Evolutionary conservation across 257 asterid species (phyloP), one percentile per base, ranked within the genome.

Genomic region (Solanum microdontum): DNA sequence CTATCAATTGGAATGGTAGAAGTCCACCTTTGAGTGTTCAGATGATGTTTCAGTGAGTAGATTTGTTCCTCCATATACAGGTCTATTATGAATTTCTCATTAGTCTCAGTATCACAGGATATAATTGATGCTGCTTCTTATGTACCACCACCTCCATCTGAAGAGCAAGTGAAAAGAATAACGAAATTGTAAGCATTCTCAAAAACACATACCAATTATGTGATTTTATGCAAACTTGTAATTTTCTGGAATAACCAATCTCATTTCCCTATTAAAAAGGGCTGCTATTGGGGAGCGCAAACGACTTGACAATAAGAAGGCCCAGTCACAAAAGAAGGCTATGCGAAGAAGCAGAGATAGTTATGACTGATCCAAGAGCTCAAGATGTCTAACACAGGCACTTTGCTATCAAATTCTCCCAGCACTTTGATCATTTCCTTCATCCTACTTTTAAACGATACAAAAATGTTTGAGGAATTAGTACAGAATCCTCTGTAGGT

Each of bases 121-220:
- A 97, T 97, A 88, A 94, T 97, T 74, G 98, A 97, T 86, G 98
- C 93, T 87, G 99, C 99, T 84, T 94, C 98, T 4, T 97, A 97
- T 85, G 98, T 94, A 36, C 98, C 99, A 10, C 95, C 94, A 32
- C 97, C 98, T 90, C 99, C 98, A 89, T 93, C 99, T 60, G 91
- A 91, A 90, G 98, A 95, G 93, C 93, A 93, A 5, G 91, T 91
- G 84, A 93, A 91, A 90, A 94, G 90, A 93, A 94, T 97, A 34
- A 73, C 87, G 23, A 90, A 92, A 89, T 85, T 97, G 99, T 97
- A 94, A 95, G 99, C 75, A 58, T 77, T 92, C 66, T 64, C 82
- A 40, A 40, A 40, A 40, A 40, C 48, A 45, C n/a, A 4, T 45
- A 45, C 69, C 19, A 45, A 28, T 8, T 48, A 15, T 17, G 0